Evolutionary conservation across 768 basidiomycete species (phyloP).

Genomic region (Boletus vermiculosoides): DNA sequence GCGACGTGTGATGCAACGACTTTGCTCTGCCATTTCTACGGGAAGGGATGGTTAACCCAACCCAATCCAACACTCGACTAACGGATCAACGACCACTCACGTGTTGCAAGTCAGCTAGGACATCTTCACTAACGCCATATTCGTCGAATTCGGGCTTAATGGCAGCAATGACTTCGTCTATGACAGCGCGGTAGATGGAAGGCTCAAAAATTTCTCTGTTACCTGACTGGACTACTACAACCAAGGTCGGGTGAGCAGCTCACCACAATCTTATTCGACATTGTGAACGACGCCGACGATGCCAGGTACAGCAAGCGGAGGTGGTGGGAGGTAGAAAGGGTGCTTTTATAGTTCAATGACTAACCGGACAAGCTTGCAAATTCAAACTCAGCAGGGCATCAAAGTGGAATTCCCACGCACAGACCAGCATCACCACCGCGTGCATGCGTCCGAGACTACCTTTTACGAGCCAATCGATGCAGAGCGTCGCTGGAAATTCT

Average conservation of each 20-base stretch:
- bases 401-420: conserved; percentile 44
- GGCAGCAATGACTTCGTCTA: conserved; percentile 89
- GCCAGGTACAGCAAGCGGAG: conserved; percentile 29
- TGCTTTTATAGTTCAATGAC: conserved; percentile 43
- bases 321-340: conserved; percentile 33
- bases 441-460: neutral
- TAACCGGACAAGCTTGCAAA: conserved; percentile 37
- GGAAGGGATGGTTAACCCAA: conserved; percentile 5
- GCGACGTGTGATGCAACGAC: conserved; percentile 93
- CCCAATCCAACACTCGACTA: conserved; percentile 4
- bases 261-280: conserved; percentile 99
- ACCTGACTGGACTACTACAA: conserved; percentile 53
- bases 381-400: conserved; percentile 43
- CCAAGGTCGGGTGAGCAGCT: conserved; percentile 69
- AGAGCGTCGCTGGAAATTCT: neutral
- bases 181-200: conserved; percentile 85
- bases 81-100: conserved; percentile 50
- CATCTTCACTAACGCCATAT: conserved; percentile 89
- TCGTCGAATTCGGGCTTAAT: conserved; percentile 97
- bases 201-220: conserved; percentile 72
- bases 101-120: conserved; percentile 83
- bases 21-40: conserved; percentile 94
- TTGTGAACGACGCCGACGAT: conserved; percentile 40
- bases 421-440: conserved; percentile 27
- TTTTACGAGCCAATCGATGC: neutral